These are phyloP conservation scores for Spatholobus suberectus DNA, from an alignment of 306 rosid species.

Conservation along the genomic window DNA sequence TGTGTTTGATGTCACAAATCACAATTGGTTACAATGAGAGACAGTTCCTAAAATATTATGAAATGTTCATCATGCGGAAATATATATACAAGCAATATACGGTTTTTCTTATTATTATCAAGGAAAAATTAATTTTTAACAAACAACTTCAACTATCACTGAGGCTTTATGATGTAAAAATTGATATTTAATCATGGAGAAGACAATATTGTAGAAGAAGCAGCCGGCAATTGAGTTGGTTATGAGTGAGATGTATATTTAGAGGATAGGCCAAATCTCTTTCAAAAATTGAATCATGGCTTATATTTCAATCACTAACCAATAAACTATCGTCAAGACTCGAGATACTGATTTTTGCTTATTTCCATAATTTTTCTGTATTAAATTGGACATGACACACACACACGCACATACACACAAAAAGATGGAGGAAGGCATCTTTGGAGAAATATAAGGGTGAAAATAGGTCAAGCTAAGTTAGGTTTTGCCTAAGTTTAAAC, in stretches of 20 bases:
- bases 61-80: not conserved
- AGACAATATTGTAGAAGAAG: not conserved
- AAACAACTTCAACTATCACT: not conserved
- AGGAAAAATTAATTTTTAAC: not conserved
- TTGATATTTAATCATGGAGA: not conserved
- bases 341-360: too few species aligned
- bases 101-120: not conserved
- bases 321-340: too few species aligned
- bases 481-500: too few species aligned
- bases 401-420: too few species aligned
- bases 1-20: conserved; percentile 2
- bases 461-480: too few species aligned
- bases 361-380: too few species aligned
- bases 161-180: not conserved
- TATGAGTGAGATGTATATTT: not conserved
- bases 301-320: too few species aligned
- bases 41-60: not conserved
- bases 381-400: too few species aligned
- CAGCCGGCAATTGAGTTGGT: not conserved
- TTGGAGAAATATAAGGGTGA: too few species aligned
- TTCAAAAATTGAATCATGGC: too few species aligned
- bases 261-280: not conserved
- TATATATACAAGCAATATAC: not conserved
- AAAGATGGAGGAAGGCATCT: too few species aligned
- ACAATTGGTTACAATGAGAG: not conserved